Conservation (phyloP, 345 rosid genomes). For the Salix exigua region DNA sequence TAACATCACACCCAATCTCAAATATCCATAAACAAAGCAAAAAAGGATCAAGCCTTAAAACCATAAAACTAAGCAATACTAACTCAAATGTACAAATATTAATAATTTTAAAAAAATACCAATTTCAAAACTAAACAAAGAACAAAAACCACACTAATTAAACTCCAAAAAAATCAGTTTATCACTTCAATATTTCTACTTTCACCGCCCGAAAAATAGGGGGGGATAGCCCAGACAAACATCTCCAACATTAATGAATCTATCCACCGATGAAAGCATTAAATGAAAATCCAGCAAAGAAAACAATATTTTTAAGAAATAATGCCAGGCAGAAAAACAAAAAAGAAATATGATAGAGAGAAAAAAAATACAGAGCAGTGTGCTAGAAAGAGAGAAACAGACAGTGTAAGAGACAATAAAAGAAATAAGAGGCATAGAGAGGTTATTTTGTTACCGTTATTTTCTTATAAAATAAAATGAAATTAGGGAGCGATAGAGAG, state of each 20-base stretch:
- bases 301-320: background rate
- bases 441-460: constrained; percentile 23
- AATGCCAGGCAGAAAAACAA: background rate
- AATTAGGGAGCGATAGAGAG: constrained; percentile 11
- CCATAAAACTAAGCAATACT: background rate
- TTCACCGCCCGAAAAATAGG: background rate
- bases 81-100: constrained; percentile 16
- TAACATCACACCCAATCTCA: background rate
- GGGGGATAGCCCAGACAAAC: background rate
- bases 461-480: background rate
- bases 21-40: background rate
- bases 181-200: background rate
- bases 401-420: background rate
- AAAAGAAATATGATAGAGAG: background rate
- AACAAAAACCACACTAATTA: background rate
- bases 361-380: background rate
- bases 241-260: background rate
- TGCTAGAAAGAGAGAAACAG: background rate
- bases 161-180: background rate
- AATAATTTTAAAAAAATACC: background rate
- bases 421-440: background rate
- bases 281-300: background rate
- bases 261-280: background rate
- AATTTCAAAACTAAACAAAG: background rate
- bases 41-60: background rate